Conservation (phyloP, 768 basidiomycete species). For the Podaxis sp. region DNA sequence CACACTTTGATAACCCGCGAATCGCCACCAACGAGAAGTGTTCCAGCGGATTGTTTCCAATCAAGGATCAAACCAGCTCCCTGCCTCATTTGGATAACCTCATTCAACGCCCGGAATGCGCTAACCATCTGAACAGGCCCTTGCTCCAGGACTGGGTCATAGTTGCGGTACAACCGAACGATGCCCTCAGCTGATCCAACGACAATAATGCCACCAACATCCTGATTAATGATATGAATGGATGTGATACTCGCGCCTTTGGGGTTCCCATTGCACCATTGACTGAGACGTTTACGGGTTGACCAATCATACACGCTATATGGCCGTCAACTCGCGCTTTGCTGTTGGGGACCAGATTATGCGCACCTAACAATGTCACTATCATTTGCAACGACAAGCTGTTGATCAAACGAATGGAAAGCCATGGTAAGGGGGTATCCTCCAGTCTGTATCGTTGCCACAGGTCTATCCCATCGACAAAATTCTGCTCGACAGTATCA, state of each 20-base stretch:
- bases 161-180: conserved; percentile 89
- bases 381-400: conserved; percentile 83
- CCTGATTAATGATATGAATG: conserved; percentile 91
- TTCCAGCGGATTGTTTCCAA: conserved; percentile 89
- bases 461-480: conserved; percentile 68
- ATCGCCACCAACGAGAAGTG: conserved; percentile 88
- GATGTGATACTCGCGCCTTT: conserved; percentile 81
- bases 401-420: conserved; percentile 91
- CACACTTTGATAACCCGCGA: conserved; percentile 85
- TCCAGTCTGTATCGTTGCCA: conserved; percentile 56
- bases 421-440: conserved; percentile 71
- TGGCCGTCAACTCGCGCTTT: conserved; percentile 1
- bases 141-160: conserved; percentile 68
- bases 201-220: conserved; percentile 85
- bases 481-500: conserved; percentile 34
- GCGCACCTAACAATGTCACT: conserved; percentile 78
- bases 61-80: conserved; percentile 85
- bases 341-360: background rate
- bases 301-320: conserved; percentile 94
- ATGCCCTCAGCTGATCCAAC: conserved; percentile 91
- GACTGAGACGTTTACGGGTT: conserved; percentile 65
- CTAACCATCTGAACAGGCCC: conserved; percentile 88
- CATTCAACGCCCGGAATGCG: conserved; percentile 85
- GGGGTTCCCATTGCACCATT: conserved; percentile 88
- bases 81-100: conserved; percentile 67